A percentile compares a stretch with the other conserved stretches of the same genome.
Evolutionary conservation across 2,329 filamentous ascomycete species (phyloP).

Genomic region (Pyricularia grisea): DNA sequence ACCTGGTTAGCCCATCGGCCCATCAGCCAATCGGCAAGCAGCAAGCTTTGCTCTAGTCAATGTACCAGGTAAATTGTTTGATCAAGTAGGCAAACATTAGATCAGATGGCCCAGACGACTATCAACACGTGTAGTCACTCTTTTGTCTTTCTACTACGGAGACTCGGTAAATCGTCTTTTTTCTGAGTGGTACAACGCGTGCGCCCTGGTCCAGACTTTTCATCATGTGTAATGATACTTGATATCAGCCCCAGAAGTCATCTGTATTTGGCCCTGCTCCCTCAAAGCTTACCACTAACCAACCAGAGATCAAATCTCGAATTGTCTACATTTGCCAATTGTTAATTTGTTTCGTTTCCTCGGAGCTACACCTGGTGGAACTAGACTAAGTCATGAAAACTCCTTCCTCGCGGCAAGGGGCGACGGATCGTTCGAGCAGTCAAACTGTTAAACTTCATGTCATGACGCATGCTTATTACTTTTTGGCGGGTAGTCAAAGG

Average conservation of each 20-base stretch:
- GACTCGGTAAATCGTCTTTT: neutral
- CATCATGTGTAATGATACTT: too few relatives aligned
- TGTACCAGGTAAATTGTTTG: neutral
- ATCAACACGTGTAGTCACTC: neutral
- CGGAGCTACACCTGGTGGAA: neutral
- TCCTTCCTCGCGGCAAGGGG: neutral
- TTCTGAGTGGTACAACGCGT: neutral
- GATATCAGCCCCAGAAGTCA: too few relatives aligned
- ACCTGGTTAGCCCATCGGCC: neutral
- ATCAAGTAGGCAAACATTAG: neutral
- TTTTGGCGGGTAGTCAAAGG: neutral
- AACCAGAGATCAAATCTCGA: too few relatives aligned
- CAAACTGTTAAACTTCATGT: neutral
- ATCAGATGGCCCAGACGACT: neutral
- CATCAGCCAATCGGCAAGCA: neutral
- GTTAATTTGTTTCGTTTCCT: neutral
- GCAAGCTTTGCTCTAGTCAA: neutral
- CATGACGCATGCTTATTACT: neutral
- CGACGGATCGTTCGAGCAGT: too few relatives aligned
- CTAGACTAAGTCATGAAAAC: neutral
- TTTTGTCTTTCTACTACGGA: neutral
- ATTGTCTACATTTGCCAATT: neutral
- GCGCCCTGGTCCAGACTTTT: too few relatives aligned
- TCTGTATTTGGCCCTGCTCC: too few relatives aligned
- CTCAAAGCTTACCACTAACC: too few relatives aligned